phyloP scores from a whole-genome alignment of 352 stramenopile species.

The Phytophthora brassicae region DNA sequence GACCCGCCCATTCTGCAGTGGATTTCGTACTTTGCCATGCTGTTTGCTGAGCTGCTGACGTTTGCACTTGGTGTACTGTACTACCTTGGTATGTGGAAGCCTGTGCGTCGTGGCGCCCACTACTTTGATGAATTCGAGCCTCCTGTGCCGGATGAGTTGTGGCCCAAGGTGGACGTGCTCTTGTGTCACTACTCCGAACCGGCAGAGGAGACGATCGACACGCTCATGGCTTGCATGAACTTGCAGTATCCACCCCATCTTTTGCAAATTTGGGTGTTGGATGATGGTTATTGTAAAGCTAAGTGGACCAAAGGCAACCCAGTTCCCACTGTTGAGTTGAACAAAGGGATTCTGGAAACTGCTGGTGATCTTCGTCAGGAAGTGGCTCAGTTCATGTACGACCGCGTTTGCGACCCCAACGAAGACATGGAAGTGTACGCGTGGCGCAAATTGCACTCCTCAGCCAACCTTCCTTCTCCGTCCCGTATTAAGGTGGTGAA shows the following conservation, averaged over 20 bases:
- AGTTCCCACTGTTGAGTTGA: conserved; percentile 66
- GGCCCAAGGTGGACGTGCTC: conserved; percentile 84
- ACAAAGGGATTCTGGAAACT: conserved; percentile 82
- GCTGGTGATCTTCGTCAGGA: conserved; percentile 79
- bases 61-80: conserved; percentile 78
- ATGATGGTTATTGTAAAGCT: conserved; percentile 85
- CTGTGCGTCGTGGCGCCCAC: conserved; percentile 79
- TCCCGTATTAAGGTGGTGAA: conserved; percentile 69
- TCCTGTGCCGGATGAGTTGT: conserved; percentile 74
- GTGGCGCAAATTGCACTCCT: conserved; percentile 85
- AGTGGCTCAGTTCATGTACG: conserved; percentile 86
- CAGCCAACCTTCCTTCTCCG: conserved; percentile 70
- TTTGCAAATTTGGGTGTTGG: conserved; percentile 80
- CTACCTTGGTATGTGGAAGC: conserved; percentile 90
- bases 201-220: conserved; percentile 84
- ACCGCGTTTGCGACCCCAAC: conserved; percentile 81
- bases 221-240: conserved; percentile 87
- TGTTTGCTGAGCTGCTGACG: conserved; percentile 69
- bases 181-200: conserved; percentile 87
- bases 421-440: conserved; percentile 85
- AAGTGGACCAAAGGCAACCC: conserved; percentile 84
- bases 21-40: conserved; percentile 77
- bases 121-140: conserved; percentile 90
- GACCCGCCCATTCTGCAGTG: conserved; percentile 80
- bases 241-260: conserved; percentile 86